phyloP scores from a whole-genome alignment of 2,329 filamentous ascomycete species.

The Reticulascus tulasneorum region DNA sequence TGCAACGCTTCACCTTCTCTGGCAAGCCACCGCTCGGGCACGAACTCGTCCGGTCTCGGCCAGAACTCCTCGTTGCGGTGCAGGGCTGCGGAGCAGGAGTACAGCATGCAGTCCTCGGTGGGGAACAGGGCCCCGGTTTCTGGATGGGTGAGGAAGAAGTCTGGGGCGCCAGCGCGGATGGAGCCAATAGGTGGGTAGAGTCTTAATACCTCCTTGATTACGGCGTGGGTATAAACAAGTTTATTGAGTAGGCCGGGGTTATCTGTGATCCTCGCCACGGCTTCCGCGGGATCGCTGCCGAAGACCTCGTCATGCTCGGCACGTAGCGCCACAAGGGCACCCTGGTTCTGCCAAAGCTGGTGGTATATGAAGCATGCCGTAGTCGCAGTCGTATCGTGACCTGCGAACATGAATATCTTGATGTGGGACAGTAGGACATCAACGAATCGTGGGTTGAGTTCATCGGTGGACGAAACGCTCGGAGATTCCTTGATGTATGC shows the following conservation, averaged over 20 bases:
- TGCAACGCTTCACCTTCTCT: conserved; percentile 25
- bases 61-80: conserved; percentile 36
- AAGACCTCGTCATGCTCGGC: conserved; percentile 37
- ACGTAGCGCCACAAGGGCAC: conserved; percentile 17
- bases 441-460: conserved; percentile 2
- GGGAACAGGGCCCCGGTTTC: conserved; percentile 37
- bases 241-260: conserved; percentile 44
- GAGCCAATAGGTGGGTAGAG: conserved; percentile 44
- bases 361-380: conserved; percentile 22
- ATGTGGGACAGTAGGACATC: conserved; percentile 19
- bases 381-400: conserved; percentile 27
- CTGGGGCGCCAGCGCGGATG: conserved; percentile 28
- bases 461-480: no score
- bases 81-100: conserved; percentile 19
- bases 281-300: conserved; percentile 32
- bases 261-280: conserved; percentile 32
- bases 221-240: conserved; percentile 46
- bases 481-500: neutral
- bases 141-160: conserved; percentile 34
- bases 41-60: conserved; percentile 31
- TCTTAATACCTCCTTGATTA: conserved; percentile 50
- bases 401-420: conserved; percentile 27
- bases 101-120: conserved; percentile 29
- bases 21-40: conserved; percentile 38
- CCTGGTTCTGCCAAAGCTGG: conserved; percentile 18